A percentile compares a stretch with the other conserved stretches of the same genome.
phyloP scores from a whole-genome alignment of 495 filamentous ascomycete genomes.

The Penicillium manginii region DNA sequence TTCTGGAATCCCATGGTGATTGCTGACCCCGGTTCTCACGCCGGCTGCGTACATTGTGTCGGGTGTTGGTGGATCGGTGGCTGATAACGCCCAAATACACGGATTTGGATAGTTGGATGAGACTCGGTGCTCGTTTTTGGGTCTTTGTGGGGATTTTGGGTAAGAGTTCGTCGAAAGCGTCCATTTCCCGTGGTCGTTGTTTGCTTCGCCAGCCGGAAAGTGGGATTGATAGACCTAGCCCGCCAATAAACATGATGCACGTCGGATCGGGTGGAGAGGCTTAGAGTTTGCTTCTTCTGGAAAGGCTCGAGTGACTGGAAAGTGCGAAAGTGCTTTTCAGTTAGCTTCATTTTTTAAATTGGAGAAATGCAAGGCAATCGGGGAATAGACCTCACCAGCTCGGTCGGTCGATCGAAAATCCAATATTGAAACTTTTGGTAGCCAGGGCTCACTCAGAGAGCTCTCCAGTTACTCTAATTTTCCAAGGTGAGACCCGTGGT shows the following conservation, averaged over 20 bases:
- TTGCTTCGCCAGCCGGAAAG: conserved; percentile 3
- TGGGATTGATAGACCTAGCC: background rate
- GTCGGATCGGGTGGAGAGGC: too few species aligned
- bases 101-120: background rate
- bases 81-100: background rate
- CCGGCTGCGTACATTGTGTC: background rate
- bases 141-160: background rate
- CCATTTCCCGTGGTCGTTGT: background rate
- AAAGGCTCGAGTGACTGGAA: too few species aligned
- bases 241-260: conserved; percentile 1
- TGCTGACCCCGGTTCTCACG: background rate
- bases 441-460: too few species aligned
- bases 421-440: too few species aligned
- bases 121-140: background rate
- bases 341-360: too few species aligned
- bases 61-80: background rate
- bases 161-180: background rate
- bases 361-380: too few species aligned
- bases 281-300: too few species aligned
- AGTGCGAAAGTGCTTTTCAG: too few species aligned
- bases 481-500: too few species aligned
- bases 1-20: background rate
- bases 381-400: too few species aligned
- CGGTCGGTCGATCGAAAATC: too few species aligned
- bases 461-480: too few species aligned